A percentile compares a stretch with the other conserved stretches of the same genome.
Conservation (phyloP, 176 grass and related monocot species). For the Eleusine indica region DNA sequence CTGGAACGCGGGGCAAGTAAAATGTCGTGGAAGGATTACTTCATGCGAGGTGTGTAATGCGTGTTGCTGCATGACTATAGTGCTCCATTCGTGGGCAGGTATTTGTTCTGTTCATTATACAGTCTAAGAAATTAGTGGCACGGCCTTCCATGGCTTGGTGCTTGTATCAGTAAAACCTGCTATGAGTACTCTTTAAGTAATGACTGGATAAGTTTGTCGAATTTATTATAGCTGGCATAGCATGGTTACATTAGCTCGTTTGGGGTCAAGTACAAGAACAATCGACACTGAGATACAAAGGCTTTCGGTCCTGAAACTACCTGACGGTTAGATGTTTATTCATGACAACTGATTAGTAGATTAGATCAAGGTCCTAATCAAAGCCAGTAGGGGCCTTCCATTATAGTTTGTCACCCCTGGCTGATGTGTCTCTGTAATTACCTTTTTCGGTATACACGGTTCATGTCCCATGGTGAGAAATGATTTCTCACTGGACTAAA, state of each 20-base stretch:
- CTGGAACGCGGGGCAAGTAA: slow-evolving; percentile 37
- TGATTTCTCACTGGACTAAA: slow-evolving; percentile 18
- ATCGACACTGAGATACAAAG: not conserved
- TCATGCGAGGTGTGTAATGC: slow-evolving; percentile 57
- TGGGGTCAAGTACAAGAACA: not conserved
- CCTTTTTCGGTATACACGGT: slow-evolving; percentile 26
- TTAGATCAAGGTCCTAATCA: slow-evolving; percentile 8
- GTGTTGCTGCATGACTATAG: slow-evolving; percentile 4
- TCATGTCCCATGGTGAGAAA: not conserved
- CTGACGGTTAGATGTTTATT: not conserved
- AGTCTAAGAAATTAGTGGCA: not conserved
- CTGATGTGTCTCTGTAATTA: slow-evolving; percentile 4
- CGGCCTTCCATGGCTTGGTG: not conserved
- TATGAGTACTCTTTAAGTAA: slow-evolving; percentile 14
- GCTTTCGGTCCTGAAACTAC: slow-evolving; percentile 4
- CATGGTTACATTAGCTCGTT: not conserved
- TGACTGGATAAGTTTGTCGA: slow-evolving; percentile 6
- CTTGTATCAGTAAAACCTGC: slow-evolving; percentile 27
- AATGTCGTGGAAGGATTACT: slow-evolving; percentile 97
- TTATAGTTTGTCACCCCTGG: not conserved
- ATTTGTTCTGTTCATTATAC: slow-evolving; percentile 18
- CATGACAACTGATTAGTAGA: slow-evolving; percentile 25
- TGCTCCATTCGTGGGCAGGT: not conserved
- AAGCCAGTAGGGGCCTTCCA: not conserved
- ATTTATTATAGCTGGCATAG: not conserved